These are phyloP conservation scores for Selaginella tamariscina DNA, from an alignment of 75 land plant species.

Conservation along the genomic window DNA sequence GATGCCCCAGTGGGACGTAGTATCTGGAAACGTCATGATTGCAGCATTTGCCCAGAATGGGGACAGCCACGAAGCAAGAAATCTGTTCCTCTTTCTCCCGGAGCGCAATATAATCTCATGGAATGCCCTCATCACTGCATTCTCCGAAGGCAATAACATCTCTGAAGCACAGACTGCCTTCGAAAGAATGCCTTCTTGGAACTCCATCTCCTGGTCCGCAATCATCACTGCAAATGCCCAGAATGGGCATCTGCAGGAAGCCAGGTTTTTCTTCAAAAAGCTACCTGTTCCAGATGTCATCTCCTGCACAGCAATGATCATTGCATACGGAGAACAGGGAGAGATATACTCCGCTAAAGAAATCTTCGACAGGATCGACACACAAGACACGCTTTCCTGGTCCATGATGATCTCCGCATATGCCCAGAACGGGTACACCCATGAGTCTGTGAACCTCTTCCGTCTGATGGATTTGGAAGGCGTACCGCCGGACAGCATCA, in stretches of 20 bases:
- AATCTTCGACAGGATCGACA: not conserved
- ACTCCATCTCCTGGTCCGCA: not conserved
- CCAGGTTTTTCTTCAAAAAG: not conserved
- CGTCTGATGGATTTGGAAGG: not conserved
- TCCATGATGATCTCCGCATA: not conserved
- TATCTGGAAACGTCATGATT: not conserved
- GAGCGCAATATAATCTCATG: not conserved
- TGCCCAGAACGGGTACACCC: not conserved
- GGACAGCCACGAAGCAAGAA: not conserved
- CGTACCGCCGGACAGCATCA: not conserved
- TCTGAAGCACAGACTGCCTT: not conserved
- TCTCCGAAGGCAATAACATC: not conserved
- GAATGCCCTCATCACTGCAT: not conserved
- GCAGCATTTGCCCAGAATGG: slow-evolving; percentile 1
- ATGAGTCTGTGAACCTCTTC: not conserved
- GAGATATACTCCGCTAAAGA: not conserved
- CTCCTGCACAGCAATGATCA: not conserved
- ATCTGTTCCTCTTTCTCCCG: not conserved
- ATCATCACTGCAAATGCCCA: not conserved
- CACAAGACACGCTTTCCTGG: not conserved
- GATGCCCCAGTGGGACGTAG: not conserved
- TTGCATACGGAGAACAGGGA: not conserved
- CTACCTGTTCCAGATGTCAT: not conserved
- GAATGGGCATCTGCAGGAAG: not conserved
- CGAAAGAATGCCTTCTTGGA: not conserved